Evolutionary conservation across 2,329 filamentous ascomycete genomes (phyloP).

Genomic region (Botrytis cinerea): DNA sequence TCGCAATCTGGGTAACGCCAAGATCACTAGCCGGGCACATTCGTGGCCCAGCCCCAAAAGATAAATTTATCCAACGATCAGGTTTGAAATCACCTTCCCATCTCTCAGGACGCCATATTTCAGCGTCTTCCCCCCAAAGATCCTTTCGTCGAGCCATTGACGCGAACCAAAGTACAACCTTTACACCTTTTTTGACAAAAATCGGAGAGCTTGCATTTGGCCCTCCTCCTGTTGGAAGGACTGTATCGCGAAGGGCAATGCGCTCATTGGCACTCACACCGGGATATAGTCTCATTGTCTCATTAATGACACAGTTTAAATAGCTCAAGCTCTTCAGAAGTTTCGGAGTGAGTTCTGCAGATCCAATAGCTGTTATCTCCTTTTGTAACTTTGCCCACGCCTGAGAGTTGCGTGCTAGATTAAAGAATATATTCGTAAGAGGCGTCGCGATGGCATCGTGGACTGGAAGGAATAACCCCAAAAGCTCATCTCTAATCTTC

Average conservation of each 20-base stretch:
- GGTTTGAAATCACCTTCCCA: not conserved
- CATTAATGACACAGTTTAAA: conserved; percentile 53
- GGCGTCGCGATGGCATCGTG: conserved; percentile 1
- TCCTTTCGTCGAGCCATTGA: not conserved
- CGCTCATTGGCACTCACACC: conserved; percentile 8
- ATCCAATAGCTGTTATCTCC: not conserved
- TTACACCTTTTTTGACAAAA: not conserved
- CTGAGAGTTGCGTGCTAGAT: not conserved
- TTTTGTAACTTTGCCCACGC: not conserved
- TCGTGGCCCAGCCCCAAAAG: not conserved
- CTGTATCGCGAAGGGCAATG: not conserved
- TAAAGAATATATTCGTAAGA: conserved; percentile 5
- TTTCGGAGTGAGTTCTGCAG: conserved; percentile 3
- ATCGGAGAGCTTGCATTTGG: not conserved
- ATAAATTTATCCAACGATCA: conserved; percentile 16
- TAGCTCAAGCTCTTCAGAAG: not conserved
- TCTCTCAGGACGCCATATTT: conserved; percentile 2
- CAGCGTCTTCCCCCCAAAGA: not conserved
- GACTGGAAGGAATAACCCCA: not conserved
- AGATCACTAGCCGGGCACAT: conserved; percentile 16
- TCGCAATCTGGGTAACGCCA: not conserved
- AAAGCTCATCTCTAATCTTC: conserved; percentile 2
- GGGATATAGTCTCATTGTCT: conserved; percentile 66
- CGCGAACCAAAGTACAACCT: not conserved
- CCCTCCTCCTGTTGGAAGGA: not conserved